These are phyloP conservation scores for Daldinia eschscholtzii DNA, from an alignment of 2,329 filamentous ascomycete species.

Conservation along the genomic window DNA sequence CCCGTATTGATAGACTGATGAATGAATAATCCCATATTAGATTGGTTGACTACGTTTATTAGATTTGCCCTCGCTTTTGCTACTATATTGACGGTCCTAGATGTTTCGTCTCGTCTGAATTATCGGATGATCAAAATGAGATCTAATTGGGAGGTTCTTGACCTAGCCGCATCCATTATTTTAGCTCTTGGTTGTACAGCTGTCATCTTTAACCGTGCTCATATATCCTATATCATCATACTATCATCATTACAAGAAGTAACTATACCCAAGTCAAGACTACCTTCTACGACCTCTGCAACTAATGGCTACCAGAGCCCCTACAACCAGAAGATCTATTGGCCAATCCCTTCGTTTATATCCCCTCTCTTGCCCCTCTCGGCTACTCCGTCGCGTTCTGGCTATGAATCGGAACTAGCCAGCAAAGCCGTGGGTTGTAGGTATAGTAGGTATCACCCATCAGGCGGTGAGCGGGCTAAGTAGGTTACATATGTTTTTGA, in stretches of 20 bases:
- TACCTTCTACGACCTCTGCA: background rate
- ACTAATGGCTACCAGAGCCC: background rate
- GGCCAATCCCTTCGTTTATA: background rate
- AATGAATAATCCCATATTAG: slow-evolving; percentile 26
- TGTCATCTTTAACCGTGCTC: background rate
- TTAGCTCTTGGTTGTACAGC: no score
- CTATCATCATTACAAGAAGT: background rate
- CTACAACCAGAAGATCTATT: background rate
- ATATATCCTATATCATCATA: background rate
- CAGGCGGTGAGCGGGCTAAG: slow-evolving; percentile 1
- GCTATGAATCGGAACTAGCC: background rate
- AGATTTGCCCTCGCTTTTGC: background rate
- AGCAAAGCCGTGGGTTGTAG: background rate
- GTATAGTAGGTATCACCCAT: background rate
- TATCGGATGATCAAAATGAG: background rate
- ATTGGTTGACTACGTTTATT: slow-evolving; percentile 14
- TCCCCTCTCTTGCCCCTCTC: background rate
- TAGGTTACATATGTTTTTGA: no score
- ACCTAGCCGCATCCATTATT: no score
- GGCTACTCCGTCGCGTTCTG: background rate
- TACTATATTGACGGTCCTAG: background rate
- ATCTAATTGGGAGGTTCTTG: no score
- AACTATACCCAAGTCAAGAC: background rate
- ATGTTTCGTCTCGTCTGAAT: background rate
- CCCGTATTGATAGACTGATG: slow-evolving; percentile 36